A percentile compares a stretch with the other conserved stretches of the same genome.
These are phyloP conservation scores for Amaranthus tricolor DNA, from an alignment of 179 eudicot genomes.

Conservation along the genomic window DNA sequence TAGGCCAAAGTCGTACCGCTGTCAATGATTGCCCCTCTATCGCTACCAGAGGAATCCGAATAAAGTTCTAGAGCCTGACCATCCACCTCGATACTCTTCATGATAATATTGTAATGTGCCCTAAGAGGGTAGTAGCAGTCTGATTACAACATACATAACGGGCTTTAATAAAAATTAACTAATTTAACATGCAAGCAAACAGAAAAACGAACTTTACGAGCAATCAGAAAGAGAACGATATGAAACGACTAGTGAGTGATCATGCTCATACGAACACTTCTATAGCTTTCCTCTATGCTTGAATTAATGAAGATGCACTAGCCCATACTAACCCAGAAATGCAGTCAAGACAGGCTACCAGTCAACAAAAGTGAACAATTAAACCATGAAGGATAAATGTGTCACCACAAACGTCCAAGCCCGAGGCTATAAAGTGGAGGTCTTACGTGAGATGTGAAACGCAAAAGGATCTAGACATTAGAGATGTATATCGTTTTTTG, in stretches of 20 bases:
- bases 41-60: conserved; percentile 30
- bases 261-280: background rate
- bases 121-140: conserved; percentile 44
- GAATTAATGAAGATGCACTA: too few species aligned
- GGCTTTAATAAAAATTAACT: conserved; percentile 4
- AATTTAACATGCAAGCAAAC: conserved; percentile 7
- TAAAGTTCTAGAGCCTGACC: conserved; percentile 50
- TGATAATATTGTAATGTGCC: conserved; percentile 70
- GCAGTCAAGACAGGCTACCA: too few species aligned
- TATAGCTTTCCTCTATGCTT: too few species aligned
- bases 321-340: too few species aligned
- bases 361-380: too few species aligned
- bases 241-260: background rate
- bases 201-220: background rate
- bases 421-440: too few species aligned
- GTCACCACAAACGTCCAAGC: too few species aligned
- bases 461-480: too few species aligned
- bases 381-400: too few species aligned
- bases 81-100: conserved; percentile 71
- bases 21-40: conserved; percentile 54
- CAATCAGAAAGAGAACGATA: background rate
- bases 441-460: too few species aligned
- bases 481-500: background rate
- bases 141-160: conserved; percentile 31
- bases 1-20: conserved; percentile 94